A percentile compares a stretch with the other conserved stretches of the same genome.
Evolutionary conservation across 495 filamentous ascomycete species (phyloP).

Genomic region (Wilcoxina mikolae): DNA sequence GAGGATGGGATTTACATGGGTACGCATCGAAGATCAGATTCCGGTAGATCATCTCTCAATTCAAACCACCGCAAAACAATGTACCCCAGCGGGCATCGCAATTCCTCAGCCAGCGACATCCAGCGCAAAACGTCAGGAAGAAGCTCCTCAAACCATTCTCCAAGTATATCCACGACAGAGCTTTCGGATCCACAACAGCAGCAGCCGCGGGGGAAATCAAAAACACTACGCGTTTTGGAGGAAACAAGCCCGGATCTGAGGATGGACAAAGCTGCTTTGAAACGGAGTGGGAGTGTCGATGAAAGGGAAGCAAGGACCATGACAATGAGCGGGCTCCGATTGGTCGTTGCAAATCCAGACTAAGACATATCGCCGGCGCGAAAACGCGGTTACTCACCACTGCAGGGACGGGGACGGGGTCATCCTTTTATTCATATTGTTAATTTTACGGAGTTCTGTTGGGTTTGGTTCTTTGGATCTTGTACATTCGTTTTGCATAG

Average conservation of each 20-base stretch:
- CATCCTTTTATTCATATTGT: not conserved
- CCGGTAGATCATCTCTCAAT: constrained; percentile 50
- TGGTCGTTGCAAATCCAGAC: constrained; percentile 95
- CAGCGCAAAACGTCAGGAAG: constrained; percentile 21
- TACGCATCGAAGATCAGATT: constrained; percentile 56
- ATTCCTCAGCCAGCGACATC: constrained; percentile 13
- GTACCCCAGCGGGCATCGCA: constrained; percentile 9
- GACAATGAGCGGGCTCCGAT: constrained; percentile 57
- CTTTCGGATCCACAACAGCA: constrained; percentile 1
- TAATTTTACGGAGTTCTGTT: not conserved
- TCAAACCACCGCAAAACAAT: constrained; percentile 38
- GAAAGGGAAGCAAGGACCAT: constrained; percentile 56
- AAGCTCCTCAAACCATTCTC: constrained; percentile 16
- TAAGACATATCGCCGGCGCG: too few species aligned
- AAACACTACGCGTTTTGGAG: constrained; percentile 35
- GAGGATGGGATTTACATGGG: constrained; percentile 50
- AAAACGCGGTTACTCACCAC: too few species aligned
- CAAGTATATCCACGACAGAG: constrained; percentile 18
- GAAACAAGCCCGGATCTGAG: constrained; percentile 36
- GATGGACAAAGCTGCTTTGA: constrained; percentile 38
- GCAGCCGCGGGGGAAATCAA: constrained; percentile 8
- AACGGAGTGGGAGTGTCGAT: constrained; percentile 73
- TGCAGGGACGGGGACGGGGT: not conserved
- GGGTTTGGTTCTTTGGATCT: not conserved
- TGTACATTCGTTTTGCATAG: not conserved